A percentile compares a stretch with the other conserved stretches of the same genome.
Conservation (phyloP, 2,329 filamentous ascomycete genomes). For the Aspergillus sp. region DNA sequence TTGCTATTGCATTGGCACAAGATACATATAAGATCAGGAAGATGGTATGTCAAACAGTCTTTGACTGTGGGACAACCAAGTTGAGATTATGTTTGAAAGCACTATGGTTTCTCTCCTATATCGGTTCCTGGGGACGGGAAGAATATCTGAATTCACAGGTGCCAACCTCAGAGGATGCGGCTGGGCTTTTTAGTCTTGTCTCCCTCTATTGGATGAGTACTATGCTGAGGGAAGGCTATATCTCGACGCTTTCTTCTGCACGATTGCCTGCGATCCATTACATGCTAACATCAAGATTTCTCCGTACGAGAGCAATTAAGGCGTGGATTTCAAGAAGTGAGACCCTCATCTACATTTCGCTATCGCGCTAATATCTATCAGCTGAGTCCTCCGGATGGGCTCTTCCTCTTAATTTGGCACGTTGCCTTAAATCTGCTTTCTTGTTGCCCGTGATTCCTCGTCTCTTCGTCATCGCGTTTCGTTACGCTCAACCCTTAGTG, state of each 20-base stretch:
- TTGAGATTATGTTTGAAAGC: background rate
- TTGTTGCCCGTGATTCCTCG: background rate
- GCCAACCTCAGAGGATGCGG: background rate
- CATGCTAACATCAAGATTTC: background rate
- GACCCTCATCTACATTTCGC: background rate
- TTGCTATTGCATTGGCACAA: no score
- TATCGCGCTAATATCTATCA: background rate
- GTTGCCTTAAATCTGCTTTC: background rate
- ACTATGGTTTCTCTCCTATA: background rate
- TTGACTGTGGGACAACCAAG: background rate
- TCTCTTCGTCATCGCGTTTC: background rate
- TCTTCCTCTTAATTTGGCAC: background rate
- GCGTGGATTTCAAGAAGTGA: background rate
- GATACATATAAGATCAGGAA: no score
- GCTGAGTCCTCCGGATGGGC: background rate
- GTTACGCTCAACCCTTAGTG: background rate
- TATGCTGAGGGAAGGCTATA: background rate
- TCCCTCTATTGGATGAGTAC: background rate
- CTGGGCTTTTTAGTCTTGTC: background rate
- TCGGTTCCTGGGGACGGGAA: no score
- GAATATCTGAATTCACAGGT: background rate
- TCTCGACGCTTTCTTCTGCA: background rate
- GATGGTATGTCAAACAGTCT: no score
- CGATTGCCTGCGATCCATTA: background rate
- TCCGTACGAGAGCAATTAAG: background rate